Percentiles rank a stretch among this genome's conserved stretches.
Conservation (phyloP, 2,329 filamentous ascomycete genomes). For the Colletotrichum endophyticum region DNA sequence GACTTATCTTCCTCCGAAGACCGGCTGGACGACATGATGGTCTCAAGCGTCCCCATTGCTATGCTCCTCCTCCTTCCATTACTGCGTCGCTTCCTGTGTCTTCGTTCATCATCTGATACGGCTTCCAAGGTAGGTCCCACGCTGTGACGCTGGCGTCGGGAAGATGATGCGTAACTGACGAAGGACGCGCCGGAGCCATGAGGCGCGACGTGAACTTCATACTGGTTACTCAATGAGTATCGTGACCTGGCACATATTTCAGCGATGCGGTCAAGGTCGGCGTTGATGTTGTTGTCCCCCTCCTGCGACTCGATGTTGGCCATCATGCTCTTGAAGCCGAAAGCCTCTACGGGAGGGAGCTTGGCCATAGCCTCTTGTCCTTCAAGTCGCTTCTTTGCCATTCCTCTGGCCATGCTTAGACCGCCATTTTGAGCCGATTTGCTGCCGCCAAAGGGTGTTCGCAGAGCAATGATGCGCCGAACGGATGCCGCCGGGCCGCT, state of each 20-base stretch:
- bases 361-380: conserved; percentile 40
- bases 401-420: conserved; percentile 49
- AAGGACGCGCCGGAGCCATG: conserved; percentile 63
- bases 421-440: conserved; percentile 41
- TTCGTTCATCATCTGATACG: conserved; percentile 62
- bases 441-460: conserved; percentile 32
- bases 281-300: conserved; percentile 51
- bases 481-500: conserved; percentile 23
- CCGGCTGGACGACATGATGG: conserved; percentile 70
- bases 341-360: conserved; percentile 66
- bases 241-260: conserved; percentile 70
- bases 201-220: conserved; percentile 68
- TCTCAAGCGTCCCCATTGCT: conserved; percentile 68
- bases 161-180: conserved; percentile 32
- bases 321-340: conserved; percentile 70
- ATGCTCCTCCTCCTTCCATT: conserved; percentile 51
- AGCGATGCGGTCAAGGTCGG: conserved; percentile 68
- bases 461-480: conserved; percentile 22
- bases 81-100: conserved; percentile 45
- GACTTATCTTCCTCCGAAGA: conserved; percentile 67
- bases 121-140: conserved; percentile 62
- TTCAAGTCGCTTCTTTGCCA: conserved; percentile 38
- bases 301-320: conserved; percentile 54
- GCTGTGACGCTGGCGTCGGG: conserved; percentile 30
- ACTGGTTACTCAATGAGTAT: conserved; percentile 70